These are phyloP conservation scores for Phytophthora quininea DNA, from an alignment of 352 stramenopile genomes.

Conservation along the genomic window DNA sequence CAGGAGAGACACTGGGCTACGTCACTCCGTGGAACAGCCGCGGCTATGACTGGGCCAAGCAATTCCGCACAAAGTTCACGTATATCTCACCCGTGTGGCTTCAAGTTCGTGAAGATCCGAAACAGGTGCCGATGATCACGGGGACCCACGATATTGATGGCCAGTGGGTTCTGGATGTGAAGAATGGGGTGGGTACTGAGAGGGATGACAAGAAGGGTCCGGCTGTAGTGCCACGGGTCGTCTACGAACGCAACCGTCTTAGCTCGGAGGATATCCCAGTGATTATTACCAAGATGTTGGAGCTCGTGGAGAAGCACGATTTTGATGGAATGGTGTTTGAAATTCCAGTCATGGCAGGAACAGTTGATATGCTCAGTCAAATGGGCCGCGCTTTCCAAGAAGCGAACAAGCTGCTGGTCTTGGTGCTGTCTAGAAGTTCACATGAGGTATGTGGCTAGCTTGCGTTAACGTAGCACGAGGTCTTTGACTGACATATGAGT, in stretches of 20 bases:
- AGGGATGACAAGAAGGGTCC: conserved; percentile 27
- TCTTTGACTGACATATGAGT: not conserved
- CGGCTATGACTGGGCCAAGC: conserved; percentile 76
- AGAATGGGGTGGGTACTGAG: conserved; percentile 22
- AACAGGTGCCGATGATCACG: conserved; percentile 61
- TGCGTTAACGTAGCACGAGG: not conserved
- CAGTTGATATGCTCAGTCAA: conserved; percentile 64
- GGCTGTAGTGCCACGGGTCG: conserved; percentile 72
- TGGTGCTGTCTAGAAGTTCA: conserved; percentile 66
- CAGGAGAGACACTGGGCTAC: conserved; percentile 70
- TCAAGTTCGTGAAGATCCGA: conserved; percentile 65
- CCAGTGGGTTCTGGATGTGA: conserved; percentile 60
- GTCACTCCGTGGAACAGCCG: conserved; percentile 84
- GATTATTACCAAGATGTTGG: conserved; percentile 62
- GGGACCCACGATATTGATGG: conserved; percentile 75
- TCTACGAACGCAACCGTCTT: conserved; percentile 80
- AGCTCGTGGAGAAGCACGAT: conserved; percentile 38
- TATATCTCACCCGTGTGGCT: conserved; percentile 86
- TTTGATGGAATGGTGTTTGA: conserved; percentile 85
- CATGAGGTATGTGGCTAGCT: conserved; percentile 38
- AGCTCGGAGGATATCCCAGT: conserved; percentile 51
- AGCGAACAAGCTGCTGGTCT: conserved; percentile 59
- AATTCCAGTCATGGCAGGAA: conserved; percentile 65
- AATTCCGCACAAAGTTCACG: conserved; percentile 76
- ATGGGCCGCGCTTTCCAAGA: conserved; percentile 57